A percentile compares a stretch with the other conserved stretches of the same genome.
Evolutionary conservation across 345 rosid species (phyloP).

Genomic region (Melaleuca alternifolia): DNA sequence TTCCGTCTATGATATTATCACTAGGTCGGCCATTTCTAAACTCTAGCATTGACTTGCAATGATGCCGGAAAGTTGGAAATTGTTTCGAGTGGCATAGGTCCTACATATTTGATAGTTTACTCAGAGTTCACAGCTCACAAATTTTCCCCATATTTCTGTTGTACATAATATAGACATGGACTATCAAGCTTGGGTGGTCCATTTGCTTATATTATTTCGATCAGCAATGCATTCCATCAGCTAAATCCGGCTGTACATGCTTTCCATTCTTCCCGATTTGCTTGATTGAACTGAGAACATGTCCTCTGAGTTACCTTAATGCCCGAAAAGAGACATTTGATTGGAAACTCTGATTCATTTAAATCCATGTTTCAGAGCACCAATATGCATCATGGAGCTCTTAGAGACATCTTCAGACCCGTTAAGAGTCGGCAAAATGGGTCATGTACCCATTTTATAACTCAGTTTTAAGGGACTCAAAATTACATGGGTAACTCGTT

Average conservation of each 20-base stretch:
- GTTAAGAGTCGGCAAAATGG: not conserved
- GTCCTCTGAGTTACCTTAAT: not conserved
- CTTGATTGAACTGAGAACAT: not conserved
- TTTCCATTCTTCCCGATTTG: not conserved
- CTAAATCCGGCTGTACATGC: not conserved
- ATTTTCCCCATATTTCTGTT: not conserved
- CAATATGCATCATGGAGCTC: not conserved
- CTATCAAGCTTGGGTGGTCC: not conserved
- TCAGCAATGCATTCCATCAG: not conserved
- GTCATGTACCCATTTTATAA: no score
- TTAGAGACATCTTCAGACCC: not conserved
- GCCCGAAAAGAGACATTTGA: not conserved
- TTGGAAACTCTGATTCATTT: not conserved
- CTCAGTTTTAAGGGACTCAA: no score
- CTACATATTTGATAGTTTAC: not conserved
- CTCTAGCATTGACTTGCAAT: not conserved
- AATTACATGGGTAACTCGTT: no score
- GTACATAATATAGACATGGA: not conserved
- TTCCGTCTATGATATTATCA: slow-evolving; percentile 45
- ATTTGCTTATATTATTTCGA: not conserved
- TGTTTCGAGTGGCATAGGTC: not conserved
- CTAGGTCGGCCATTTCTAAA: not conserved
- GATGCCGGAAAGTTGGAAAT: not conserved
- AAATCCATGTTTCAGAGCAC: not conserved
- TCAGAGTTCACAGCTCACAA: not conserved